Conservation (phyloP, 2,329 filamentous ascomycete species). For the Beauveria sp. region DNA sequence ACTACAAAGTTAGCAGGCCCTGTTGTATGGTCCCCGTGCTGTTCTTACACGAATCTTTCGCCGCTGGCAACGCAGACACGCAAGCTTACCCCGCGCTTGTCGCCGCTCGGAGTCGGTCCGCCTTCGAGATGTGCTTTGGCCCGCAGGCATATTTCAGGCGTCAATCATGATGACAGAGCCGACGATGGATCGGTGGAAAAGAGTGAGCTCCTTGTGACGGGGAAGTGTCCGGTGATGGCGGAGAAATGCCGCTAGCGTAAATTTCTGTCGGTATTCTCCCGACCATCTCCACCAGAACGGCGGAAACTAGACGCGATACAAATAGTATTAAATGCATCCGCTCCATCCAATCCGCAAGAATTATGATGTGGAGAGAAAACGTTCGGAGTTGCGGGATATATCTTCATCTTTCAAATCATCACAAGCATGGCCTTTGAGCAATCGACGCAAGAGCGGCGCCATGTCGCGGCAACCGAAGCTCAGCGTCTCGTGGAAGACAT, state of each 20-base stretch:
- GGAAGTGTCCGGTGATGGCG: not conserved
- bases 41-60: constrained; percentile 39
- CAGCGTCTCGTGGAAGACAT: constrained; percentile 44
- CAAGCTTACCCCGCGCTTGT: constrained; percentile 22
- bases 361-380: not conserved
- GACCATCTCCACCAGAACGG: not conserved
- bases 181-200: not conserved
- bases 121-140: not conserved
- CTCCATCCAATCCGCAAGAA: not conserved
- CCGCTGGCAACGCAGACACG: constrained; percentile 34
- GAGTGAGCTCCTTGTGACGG: not conserved
- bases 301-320: constrained; percentile 6
- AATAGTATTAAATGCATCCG: not conserved
- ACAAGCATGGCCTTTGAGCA: constrained; percentile 3
- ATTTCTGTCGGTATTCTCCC: not conserved
- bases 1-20: constrained; percentile 23
- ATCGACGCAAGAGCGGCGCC: constrained; percentile 16
- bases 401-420: constrained; percentile 12
- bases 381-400: not conserved
- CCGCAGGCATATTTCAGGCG: not conserved
- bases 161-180: not conserved
- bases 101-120: constrained; percentile 16
- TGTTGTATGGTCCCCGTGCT: not conserved
- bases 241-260: not conserved
- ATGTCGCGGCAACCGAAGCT: constrained; percentile 33